phyloP scores from a whole-genome alignment of 768 basidiomycete genomes.

The Rhodotorula babjevae region DNA sequence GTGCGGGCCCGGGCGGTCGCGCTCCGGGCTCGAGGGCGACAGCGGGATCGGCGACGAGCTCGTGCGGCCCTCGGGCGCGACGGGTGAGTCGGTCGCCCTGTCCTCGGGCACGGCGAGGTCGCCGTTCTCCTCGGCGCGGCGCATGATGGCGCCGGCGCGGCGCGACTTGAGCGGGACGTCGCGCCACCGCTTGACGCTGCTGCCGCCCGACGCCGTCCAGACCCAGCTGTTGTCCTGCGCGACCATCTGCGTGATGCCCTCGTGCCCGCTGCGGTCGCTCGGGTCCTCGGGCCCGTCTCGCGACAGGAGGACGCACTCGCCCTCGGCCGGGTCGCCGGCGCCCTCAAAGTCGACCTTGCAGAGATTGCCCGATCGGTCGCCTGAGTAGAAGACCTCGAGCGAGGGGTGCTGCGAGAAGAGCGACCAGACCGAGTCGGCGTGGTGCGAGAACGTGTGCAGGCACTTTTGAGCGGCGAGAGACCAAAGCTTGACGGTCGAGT shows the following conservation, averaged over 20 bases:
- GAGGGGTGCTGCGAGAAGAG: constrained; percentile 80
- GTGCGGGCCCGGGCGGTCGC: not conserved
- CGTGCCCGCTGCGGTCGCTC: constrained; percentile 42
- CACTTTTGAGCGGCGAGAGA: constrained; percentile 79
- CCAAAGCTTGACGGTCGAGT: constrained; percentile 86
- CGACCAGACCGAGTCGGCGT: constrained; percentile 80
- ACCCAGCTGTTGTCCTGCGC: constrained; percentile 75
- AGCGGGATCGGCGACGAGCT: not conserved
- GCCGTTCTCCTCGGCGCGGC: not conserved
- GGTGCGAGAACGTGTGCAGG: constrained; percentile 92
- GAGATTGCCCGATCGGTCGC: constrained; percentile 82
- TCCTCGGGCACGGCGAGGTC: constrained; percentile 5
- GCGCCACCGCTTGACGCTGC: constrained; percentile 75
- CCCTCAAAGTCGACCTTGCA: constrained; percentile 87
- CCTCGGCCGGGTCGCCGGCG: constrained; percentile 73
- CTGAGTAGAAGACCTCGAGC: constrained; percentile 85
- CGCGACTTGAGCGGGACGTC: constrained; percentile 54
- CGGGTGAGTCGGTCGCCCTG: not conserved
- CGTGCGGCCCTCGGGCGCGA: not conserved
- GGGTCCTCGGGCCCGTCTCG: constrained; percentile 51
- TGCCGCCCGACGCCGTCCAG: constrained; percentile 84
- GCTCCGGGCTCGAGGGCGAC: constrained; percentile 3
- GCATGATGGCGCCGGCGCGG: not conserved
- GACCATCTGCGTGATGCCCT: constrained; percentile 74
- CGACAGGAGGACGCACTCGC: constrained; percentile 79